Conservation (phyloP, 257 asterid genomes). For the Penstemon davidsonii region DNA sequence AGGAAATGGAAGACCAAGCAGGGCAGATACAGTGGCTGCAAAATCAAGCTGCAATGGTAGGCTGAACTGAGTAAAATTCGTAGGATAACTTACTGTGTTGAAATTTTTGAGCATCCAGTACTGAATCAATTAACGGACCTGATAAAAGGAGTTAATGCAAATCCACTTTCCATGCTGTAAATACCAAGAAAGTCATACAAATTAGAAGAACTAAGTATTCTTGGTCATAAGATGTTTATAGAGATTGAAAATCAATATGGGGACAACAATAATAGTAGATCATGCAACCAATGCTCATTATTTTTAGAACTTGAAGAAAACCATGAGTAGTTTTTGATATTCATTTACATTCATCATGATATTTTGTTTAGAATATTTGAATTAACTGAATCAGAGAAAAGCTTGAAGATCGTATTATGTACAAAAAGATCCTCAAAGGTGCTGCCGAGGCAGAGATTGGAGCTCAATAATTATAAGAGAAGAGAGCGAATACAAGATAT, state of each 20-base stretch:
- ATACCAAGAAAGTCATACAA: slow-evolving; percentile 21
- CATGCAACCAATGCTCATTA: slow-evolving; percentile 10
- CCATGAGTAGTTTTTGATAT: neutral
- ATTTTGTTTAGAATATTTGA: slow-evolving; percentile 8
- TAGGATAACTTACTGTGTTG: slow-evolving; percentile 16
- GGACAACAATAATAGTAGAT: neutral
- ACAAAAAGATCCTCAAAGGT: neutral
- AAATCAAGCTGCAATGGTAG: slow-evolving; percentile 79
- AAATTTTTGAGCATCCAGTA: slow-evolving; percentile 25
- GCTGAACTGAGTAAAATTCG: slow-evolving; percentile 34
- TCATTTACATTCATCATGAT: slow-evolving; percentile 8
- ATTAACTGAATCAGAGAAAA: slow-evolving; percentile 21
- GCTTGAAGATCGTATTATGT: neutral
- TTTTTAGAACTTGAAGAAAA: neutral
- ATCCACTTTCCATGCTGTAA: slow-evolving; percentile 62
- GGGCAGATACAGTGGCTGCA: slow-evolving; percentile 78
- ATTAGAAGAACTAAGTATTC: slow-evolving; percentile 19
- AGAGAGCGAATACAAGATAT: slow-evolving; percentile 1
- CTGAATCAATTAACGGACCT: slow-evolving; percentile 47
- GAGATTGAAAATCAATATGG: neutral
- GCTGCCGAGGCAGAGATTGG: neutral
- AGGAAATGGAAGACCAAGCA: slow-evolving; percentile 91
- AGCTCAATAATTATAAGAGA: slow-evolving; percentile 12
- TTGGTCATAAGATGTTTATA: neutral
- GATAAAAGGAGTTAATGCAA: slow-evolving; percentile 70